Conservation (phyloP, 129 eudicot species). For the Chrysanthemum seticuspe region DNA sequence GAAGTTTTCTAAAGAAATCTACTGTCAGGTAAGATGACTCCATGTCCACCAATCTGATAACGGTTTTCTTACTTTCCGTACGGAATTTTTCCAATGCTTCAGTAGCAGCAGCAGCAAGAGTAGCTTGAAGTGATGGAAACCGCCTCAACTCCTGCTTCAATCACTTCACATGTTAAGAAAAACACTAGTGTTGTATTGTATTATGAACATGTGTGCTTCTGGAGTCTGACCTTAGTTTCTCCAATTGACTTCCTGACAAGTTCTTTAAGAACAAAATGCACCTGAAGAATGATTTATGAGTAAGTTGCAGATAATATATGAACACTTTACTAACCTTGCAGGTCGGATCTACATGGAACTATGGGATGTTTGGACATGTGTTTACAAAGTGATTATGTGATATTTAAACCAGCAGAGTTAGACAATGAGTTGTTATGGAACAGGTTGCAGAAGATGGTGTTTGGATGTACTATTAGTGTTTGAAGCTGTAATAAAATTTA, state of each 20-base stretch:
- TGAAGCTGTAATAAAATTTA: background rate
- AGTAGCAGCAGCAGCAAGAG: conserved; percentile 69
- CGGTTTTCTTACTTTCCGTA: conserved; percentile 85
- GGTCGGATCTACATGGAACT: background rate
- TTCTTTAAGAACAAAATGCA: conserved; percentile 91
- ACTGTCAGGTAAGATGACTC: conserved; percentile 92
- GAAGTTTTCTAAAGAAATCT: conserved; percentile 91
- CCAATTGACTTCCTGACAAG: conserved; percentile 96
- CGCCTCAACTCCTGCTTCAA: conserved; percentile 77
- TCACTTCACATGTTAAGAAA: background rate
- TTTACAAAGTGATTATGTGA: background rate
- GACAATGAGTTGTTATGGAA: background rate
- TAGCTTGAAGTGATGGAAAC: conserved; percentile 77
- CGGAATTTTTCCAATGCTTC: conserved; percentile 87
- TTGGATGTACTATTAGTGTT: background rate
- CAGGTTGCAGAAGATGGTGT: background rate
- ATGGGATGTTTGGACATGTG: background rate
- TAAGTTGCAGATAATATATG: conserved; percentile 23
- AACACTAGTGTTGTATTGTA: background rate
- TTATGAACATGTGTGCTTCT: conserved; percentile 13
- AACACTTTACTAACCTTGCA: conserved; percentile 7
- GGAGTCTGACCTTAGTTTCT: conserved; percentile 79
- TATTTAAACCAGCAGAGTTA: background rate
- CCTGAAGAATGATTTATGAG: conserved; percentile 47
- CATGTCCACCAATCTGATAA: conserved; percentile 85